Percentiles rank a stretch among this genome's conserved stretches.
These are phyloP conservation scores for Fonsecaea erecta DNA, from an alignment of 2,329 filamentous ascomycete genomes.

Conservation along the genomic window DNA sequence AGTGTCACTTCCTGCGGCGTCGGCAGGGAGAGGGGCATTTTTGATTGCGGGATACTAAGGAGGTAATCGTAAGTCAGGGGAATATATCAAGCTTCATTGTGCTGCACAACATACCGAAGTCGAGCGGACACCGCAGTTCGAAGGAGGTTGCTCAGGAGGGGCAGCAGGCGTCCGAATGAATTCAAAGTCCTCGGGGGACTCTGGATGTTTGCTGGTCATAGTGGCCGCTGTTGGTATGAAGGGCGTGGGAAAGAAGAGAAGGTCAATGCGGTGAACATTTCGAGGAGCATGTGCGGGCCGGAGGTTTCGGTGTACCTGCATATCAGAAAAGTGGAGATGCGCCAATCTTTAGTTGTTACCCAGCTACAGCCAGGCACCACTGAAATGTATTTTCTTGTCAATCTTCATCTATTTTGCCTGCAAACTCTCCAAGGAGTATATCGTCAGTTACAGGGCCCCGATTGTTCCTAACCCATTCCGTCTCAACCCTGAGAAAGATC, in stretches of 20 bases:
- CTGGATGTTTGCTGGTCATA: slow-evolving; percentile 50
- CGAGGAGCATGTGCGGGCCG: slow-evolving; percentile 3
- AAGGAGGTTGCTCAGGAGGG: slow-evolving; percentile 56
- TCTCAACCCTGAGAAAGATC: slow-evolving; percentile 34
- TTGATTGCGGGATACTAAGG: slow-evolving; percentile 82
- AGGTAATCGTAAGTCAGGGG: slow-evolving; percentile 26
- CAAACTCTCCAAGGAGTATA: slow-evolving; percentile 74
- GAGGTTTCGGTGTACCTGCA: slow-evolving; percentile 8
- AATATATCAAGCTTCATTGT: slow-evolving; percentile 7
- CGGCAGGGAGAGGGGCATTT: slow-evolving; percentile 91
- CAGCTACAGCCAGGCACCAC: background rate
- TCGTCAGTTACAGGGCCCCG: slow-evolving; percentile 66
- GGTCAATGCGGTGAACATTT: slow-evolving; percentile 15
- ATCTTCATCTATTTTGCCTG: slow-evolving; percentile 68
- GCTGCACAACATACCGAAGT: slow-evolving; percentile 57
- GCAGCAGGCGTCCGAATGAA: slow-evolving; percentile 65
- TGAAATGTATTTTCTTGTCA: slow-evolving; percentile 35
- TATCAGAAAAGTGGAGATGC: slow-evolving; percentile 2
- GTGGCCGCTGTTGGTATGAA: slow-evolving; percentile 32
- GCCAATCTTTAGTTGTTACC: background rate
- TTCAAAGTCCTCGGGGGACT: slow-evolving; percentile 56
- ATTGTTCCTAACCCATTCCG: slow-evolving; percentile 56
- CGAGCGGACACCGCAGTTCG: slow-evolving; percentile 65
- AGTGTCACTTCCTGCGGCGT: slow-evolving; percentile 78
- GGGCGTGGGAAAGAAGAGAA: slow-evolving; percentile 19